A percentile compares a stretch with the other conserved stretches of the same genome.
phyloP scores from a whole-genome alignment of 495 filamentous ascomycete species.

The Tuber borchii region DNA sequence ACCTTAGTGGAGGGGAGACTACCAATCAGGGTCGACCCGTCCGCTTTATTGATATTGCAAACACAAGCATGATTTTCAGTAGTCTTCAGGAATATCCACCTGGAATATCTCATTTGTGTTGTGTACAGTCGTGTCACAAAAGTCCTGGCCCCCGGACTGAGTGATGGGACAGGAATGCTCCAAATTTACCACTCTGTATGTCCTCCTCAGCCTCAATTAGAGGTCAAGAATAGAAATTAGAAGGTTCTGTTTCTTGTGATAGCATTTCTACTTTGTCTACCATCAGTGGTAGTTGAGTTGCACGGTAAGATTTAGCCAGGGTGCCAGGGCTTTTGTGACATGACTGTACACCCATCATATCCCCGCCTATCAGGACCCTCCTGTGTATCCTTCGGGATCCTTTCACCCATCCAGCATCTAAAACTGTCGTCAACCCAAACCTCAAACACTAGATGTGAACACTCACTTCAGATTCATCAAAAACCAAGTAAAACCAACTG shows the following conservation, averaged over 20 bases:
- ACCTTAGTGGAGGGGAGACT: background rate
- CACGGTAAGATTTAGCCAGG: too few species aligned
- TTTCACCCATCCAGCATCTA: background rate
- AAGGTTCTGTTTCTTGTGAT: too few species aligned
- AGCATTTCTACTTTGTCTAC: too few species aligned
- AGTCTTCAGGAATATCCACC: constrained; percentile 40
- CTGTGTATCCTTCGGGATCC: constrained; percentile 15
- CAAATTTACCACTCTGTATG: too few species aligned
- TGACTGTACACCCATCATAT: constrained; percentile 51
- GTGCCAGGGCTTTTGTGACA: too few species aligned
- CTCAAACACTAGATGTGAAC: background rate
- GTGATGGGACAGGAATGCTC: too few species aligned
- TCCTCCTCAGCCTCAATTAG: too few species aligned
- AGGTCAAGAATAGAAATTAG: too few species aligned
- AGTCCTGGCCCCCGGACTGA: too few species aligned
- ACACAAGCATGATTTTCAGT: constrained; percentile 51
- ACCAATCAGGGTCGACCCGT: constrained; percentile 49
- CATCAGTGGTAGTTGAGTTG: too few species aligned
- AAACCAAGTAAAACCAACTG: constrained; percentile 52
- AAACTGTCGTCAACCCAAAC: background rate
- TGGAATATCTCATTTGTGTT: constrained; percentile 49
- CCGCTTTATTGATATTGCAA: constrained; percentile 49
- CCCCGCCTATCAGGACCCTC: constrained; percentile 50
- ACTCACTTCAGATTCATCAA: constrained; percentile 42
- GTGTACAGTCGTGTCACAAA: too few species aligned